Evolutionary conservation across 2,329 filamentous ascomycete genomes (phyloP).

Genomic region (Paraphoma chrysanthemicola): DNA sequence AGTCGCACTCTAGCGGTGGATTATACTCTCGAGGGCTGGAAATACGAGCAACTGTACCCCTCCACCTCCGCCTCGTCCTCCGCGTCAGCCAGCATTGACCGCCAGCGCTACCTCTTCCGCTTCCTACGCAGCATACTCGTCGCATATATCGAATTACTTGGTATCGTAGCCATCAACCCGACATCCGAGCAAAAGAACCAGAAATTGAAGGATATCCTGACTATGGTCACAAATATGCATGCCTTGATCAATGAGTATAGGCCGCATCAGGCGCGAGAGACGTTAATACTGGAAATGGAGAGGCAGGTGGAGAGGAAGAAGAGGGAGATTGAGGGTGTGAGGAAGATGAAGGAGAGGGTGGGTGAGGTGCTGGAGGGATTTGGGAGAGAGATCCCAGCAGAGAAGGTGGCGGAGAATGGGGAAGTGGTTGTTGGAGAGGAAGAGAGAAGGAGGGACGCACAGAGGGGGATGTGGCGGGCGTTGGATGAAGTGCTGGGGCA

Average conservation of each 20-base stretch:
- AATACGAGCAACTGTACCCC: constrained; percentile 74
- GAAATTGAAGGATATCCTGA: constrained; percentile 80
- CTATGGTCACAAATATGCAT: constrained; percentile 88
- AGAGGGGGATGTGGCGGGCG: constrained; percentile 45
- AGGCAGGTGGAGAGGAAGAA: constrained; percentile 76
- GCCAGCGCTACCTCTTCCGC: constrained; percentile 70
- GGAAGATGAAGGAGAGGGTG: constrained; percentile 73
- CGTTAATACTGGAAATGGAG: constrained; percentile 86
- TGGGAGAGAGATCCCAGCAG: constrained; percentile 39
- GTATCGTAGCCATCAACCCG: constrained; percentile 72
- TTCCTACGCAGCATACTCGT: constrained; percentile 85
- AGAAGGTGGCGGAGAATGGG: constrained; percentile 17
- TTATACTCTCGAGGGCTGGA: constrained; percentile 71
- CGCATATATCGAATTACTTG: constrained; percentile 86
- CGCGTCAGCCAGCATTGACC: constrained; percentile 59
- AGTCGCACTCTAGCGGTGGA: constrained; percentile 31
- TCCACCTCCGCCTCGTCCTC: constrained; percentile 53
- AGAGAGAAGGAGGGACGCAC: constrained; percentile 27
- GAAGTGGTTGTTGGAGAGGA: constrained; percentile 17
- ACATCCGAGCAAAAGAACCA: constrained; percentile 67
- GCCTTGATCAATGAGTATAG: constrained; percentile 93
- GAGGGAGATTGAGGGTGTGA: constrained; percentile 74
- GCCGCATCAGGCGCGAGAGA: constrained; percentile 90
- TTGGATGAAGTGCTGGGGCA: constrained; percentile 39
- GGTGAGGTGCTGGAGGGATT: constrained; percentile 75